phyloP scores from a whole-genome alignment of 352 stramenopile genomes.

The Peronospora belbahrii region DNA sequence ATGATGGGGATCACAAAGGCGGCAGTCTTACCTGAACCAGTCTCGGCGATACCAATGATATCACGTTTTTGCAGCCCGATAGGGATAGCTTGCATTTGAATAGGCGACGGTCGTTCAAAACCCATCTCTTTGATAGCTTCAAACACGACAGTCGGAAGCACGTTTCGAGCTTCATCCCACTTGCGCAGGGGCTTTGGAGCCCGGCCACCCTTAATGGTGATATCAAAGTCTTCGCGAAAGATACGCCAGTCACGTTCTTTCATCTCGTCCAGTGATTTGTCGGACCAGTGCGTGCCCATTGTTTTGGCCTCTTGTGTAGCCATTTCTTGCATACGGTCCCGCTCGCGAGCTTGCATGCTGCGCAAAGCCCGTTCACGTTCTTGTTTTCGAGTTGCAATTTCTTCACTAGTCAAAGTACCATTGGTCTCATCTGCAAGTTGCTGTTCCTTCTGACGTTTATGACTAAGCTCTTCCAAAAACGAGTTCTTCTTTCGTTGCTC shows the following conservation, averaged over 20 bases:
- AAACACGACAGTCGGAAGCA: constrained; percentile 70
- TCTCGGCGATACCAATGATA: constrained; percentile 99
- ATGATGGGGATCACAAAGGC: constrained; percentile 98
- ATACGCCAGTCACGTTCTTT: constrained; percentile 98
- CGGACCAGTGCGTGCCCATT: constrained; percentile 87
- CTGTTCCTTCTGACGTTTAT: constrained; percentile 83
- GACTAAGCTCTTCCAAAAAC: constrained; percentile 81
- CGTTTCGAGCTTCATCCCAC: constrained; percentile 67
- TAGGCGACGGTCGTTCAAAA: constrained; percentile 95
- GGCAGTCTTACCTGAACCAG: constrained; percentile 97
- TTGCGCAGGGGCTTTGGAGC: constrained; percentile 92
- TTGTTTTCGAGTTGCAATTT: constrained; percentile 52
- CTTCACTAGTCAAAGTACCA: constrained; percentile 45
- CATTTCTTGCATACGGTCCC: constrained; percentile 54
- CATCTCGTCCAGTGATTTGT: constrained; percentile 93
- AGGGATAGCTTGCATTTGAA: constrained; percentile 97
- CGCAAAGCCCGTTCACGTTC: constrained; percentile 62
- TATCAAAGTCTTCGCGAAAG: constrained; percentile 99
- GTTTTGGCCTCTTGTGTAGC: constrained; percentile 57
- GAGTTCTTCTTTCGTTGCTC: constrained; percentile 90
- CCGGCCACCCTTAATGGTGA: constrained; percentile 86
- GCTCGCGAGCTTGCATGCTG: constrained; percentile 67
- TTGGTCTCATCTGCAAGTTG: constrained; percentile 55
- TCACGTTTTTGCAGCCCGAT: constrained; percentile 94
- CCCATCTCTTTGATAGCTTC: constrained; percentile 88